Evolutionary conservation across 2,329 filamentous ascomycete species (phyloP).

Genomic region (Cercospora zeina): DNA sequence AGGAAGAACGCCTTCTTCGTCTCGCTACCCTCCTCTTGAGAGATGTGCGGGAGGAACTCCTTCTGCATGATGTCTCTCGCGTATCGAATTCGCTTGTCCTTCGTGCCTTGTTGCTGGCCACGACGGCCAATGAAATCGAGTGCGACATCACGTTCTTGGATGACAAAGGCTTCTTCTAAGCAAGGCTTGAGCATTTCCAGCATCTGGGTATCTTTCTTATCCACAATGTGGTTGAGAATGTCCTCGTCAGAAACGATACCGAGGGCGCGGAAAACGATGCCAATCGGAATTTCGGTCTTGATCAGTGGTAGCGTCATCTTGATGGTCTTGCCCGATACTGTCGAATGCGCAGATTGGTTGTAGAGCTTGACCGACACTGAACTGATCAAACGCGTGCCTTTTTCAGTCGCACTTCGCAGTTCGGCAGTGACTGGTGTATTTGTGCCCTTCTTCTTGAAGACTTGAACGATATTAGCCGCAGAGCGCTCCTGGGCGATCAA

Average conservation of each 20-base stretch:
- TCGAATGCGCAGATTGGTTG: conserved; percentile 46
- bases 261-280: conserved; percentile 90
- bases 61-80: conserved; percentile 95
- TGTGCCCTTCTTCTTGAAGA: conserved; percentile 98
- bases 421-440: conserved; percentile 92
- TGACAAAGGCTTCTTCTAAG: conserved; percentile 93
- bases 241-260: conserved; percentile 97
- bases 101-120: conserved; percentile 72
- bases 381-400: conserved; percentile 91
- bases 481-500: conserved; percentile 96
- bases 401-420: conserved; percentile 93
- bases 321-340: conserved; percentile 86
- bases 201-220: conserved; percentile 93
- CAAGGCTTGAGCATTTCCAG: conserved; percentile 95
- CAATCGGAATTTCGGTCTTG: conserved; percentile 89
- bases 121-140: conserved; percentile 95
- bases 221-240: conserved; percentile 95
- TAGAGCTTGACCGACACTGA: conserved; percentile 89
- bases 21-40: conserved; percentile 89
- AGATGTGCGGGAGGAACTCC: conserved; percentile 94
- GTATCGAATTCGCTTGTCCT: conserved; percentile 86
- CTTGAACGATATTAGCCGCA: conserved; percentile 97
- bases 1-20: conserved; percentile 97
- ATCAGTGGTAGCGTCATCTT: conserved; percentile 91
- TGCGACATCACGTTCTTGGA: conserved; percentile 92